Evolutionary conservation across 2,329 filamentous ascomycete species (phyloP).

Genomic region (Leptographium radiaticola): DNA sequence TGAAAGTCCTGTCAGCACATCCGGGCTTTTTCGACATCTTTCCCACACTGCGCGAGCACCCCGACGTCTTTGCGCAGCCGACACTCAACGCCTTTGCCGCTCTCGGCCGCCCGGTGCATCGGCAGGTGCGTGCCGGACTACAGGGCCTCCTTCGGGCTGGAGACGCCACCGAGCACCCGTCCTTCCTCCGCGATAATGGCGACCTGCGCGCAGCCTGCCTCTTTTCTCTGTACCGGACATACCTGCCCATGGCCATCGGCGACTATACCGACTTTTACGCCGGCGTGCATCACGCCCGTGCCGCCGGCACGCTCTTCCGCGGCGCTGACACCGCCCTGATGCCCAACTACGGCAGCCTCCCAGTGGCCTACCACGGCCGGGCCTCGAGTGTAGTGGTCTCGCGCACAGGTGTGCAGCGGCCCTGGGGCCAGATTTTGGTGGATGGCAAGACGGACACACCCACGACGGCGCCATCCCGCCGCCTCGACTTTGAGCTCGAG

Average conservation of each 20-base stretch:
- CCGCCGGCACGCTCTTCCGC: conserved; percentile 51
- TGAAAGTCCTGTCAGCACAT: conserved; percentile 44
- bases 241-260: conserved; percentile 65
- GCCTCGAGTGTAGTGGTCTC: conserved; percentile 65
- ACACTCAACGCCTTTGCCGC: conserved; percentile 46
- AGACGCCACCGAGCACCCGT: conserved; percentile 39
- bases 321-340: conserved; percentile 55
- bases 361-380: conserved; percentile 71
- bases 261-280: conserved; percentile 84
- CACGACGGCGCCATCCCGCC: conserved; percentile 47
- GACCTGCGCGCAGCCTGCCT: conserved; percentile 43
- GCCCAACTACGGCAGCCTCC: conserved; percentile 70
- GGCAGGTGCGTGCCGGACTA: conserved; percentile 54
- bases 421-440: conserved; percentile 57
- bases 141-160: conserved; percentile 46
- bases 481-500: conserved; percentile 70
- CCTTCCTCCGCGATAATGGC: conserved; percentile 49
- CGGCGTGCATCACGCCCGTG: conserved; percentile 62
- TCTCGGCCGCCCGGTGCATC: conserved; percentile 54
- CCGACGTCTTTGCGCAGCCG: conserved; percentile 15
- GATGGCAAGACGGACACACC: conserved; percentile 38
- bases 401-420: conserved; percentile 59
- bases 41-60: conserved; percentile 8
- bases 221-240: conserved; percentile 47
- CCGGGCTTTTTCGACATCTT: conserved; percentile 38